phyloP scores from a whole-genome alignment of 2,329 filamentous ascomycete genomes.

The Xylariaceae sp. region DNA sequence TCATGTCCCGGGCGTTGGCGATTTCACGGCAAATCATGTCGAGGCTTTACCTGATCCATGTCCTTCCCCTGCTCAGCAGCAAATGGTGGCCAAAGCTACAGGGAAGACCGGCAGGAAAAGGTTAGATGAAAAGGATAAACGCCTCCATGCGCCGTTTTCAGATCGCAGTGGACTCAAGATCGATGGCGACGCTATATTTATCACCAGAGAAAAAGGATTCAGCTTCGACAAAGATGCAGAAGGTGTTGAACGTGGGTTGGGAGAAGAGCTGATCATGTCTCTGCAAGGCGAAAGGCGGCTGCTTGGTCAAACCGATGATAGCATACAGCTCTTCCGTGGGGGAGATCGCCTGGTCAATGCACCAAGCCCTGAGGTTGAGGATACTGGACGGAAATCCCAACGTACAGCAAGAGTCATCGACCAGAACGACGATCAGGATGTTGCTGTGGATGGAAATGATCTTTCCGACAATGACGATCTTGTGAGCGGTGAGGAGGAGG shows the following conservation, averaged over 20 bases:
- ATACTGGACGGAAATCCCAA: slow-evolving; percentile 60
- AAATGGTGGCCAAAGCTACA: slow-evolving; percentile 77
- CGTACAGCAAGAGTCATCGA: slow-evolving; percentile 58
- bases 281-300: slow-evolving; percentile 80
- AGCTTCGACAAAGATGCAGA: slow-evolving; percentile 71
- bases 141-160: slow-evolving; percentile 95
- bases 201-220: slow-evolving; percentile 66
- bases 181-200: slow-evolving; percentile 96
- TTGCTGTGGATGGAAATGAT: slow-evolving; percentile 52
- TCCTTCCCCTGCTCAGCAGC: slow-evolving; percentile 87
- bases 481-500: slow-evolving; percentile 53
- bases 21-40: slow-evolving; percentile 78
- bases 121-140: slow-evolving; percentile 94
- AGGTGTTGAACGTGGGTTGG: slow-evolving; percentile 77
- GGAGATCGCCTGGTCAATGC: slow-evolving; percentile 65
- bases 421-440: slow-evolving; percentile 51
- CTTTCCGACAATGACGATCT: slow-evolving; percentile 50
- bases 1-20: slow-evolving; percentile 89
- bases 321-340: slow-evolving; percentile 81
- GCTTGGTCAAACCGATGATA: slow-evolving; percentile 77
- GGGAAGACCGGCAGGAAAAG: slow-evolving; percentile 79
- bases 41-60: slow-evolving; percentile 92
- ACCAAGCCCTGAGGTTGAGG: slow-evolving; percentile 58
- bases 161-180: slow-evolving; percentile 95
- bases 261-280: slow-evolving; percentile 90